Conservation (phyloP, 805 yeast species). For the Lachancea fermentati region DNA sequence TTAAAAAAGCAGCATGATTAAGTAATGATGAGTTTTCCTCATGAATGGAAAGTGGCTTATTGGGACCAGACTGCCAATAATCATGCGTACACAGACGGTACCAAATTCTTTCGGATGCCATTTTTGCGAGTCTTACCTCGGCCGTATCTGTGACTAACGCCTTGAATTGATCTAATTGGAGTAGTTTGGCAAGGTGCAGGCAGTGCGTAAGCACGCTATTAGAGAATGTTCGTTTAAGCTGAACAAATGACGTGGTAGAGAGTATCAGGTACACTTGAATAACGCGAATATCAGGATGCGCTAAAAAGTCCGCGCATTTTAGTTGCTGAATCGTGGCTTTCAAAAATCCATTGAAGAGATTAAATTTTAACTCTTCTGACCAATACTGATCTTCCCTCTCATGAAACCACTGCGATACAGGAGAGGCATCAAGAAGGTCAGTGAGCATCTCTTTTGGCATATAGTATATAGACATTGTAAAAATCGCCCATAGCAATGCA, state of each 20-base stretch:
- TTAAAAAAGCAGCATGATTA: constrained; percentile 24
- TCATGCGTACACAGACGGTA: constrained; percentile 24
- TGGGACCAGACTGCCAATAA: constrained; percentile 24
- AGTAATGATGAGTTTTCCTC: constrained; percentile 24
- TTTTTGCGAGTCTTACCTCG: constrained; percentile 18
- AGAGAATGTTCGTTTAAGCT: constrained; percentile 10
- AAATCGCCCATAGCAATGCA: constrained; percentile 28
- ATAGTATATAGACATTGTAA: constrained; percentile 26
- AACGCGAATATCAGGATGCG: constrained; percentile 24
- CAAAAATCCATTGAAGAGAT: constrained; percentile 15
- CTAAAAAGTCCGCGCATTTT: constrained; percentile 16
- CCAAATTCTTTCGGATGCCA: constrained; percentile 27
- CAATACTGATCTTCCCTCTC: constrained; percentile 9
- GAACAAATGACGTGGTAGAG: constrained; percentile 22
- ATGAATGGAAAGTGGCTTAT: constrained; percentile 18
- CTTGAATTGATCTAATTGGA: constrained; percentile 20
- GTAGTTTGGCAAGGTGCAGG: constrained; percentile 22
- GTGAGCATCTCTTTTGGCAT: constrained; percentile 18
- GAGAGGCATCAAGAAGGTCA: constrained; percentile 9
- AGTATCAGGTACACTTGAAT: constrained; percentile 25
- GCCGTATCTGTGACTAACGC: constrained; percentile 22
- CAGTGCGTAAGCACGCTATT: constrained; percentile 21
- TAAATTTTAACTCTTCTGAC: constrained; percentile 16
- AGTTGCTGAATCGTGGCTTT: constrained; percentile 16
- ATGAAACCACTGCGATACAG: constrained; percentile 7